Base-by-base conservation (phyloP, 2,329 filamentous ascomycete genomes). In the Ilyonectria destructans region DNA sequence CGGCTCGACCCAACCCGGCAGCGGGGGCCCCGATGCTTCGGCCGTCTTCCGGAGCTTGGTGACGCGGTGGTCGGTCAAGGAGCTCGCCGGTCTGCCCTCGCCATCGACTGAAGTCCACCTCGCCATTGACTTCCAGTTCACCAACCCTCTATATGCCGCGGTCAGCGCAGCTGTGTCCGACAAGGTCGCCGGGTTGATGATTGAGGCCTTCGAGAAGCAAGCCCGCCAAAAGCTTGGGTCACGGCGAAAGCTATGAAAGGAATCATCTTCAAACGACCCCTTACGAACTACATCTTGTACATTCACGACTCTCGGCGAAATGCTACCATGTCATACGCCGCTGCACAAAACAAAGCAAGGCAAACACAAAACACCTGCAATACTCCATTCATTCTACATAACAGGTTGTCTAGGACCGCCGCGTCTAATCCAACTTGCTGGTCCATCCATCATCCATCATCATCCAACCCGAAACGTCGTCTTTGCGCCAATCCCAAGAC, bases 151-250 rank as follows among this genome's bases (percentile, higher is more conserved):
- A 64, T 97, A 98, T 83, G 91, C 91, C 48, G 90, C 93, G 21
- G 85, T 98, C 78, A 96, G 95, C 79, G 88, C 90, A 43, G 92
- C 93, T 37, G 91, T 96, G 26, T 94, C 94, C 71, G 92, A 94
- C 35, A 94, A 93, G 82, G 90, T 98, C 70, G 96, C 94, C 1
- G 91, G 90, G 4, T 86, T 93, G 71, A 97, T 99, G 95, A 93
- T 98, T 72, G 91, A 93, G 80, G 96, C 96, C 1, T 99, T 99
- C 84, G 95, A 98, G 84, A 89, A 89, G 81, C 87, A 93, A 77
- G 95, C 96, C 6, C 85, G 85, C 77, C 84, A 88, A 75, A 77
- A 76, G 59, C 69, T 82, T 7, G 73, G 70, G 26, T 62, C 60
- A 10, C 65, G 62, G 29, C 69, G 61, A 33, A 72, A 58, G 45